Evolutionary conservation across 441 rosid genomes (phyloP).

Genomic region (Pelargonium fulgidum): DNA sequence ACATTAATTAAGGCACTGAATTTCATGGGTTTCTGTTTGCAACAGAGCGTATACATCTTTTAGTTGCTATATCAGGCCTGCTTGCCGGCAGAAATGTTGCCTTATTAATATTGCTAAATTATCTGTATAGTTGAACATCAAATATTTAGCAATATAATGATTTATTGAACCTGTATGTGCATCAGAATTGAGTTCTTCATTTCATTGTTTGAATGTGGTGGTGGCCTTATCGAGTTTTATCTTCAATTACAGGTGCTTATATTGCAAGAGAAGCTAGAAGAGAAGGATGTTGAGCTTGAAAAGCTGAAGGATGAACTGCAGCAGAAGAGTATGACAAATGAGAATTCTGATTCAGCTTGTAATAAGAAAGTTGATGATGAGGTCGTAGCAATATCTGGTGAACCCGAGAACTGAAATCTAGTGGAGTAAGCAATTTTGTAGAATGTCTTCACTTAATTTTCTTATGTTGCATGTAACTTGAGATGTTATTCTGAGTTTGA

Average conservation of each 20-base stretch:
- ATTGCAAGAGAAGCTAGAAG: slow-evolving; percentile 65
- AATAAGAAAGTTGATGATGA: slow-evolving; percentile 20
- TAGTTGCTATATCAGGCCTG: neutral
- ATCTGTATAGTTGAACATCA: neutral
- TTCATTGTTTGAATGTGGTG: neutral
- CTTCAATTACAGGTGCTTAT: slow-evolving; percentile 46
- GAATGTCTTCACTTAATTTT: neutral
- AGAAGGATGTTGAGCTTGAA: slow-evolving; percentile 44
- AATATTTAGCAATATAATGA: neutral
- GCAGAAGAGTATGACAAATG: slow-evolving; percentile 26
- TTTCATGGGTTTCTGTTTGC: too few relatives aligned
- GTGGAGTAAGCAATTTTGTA: neutral
- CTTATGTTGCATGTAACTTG: neutral
- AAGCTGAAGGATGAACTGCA: slow-evolving; percentile 40
- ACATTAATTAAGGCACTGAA: too few relatives aligned
- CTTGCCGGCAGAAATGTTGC: neutral
- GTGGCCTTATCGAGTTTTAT: neutral
- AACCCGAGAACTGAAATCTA: slow-evolving; percentile 20
- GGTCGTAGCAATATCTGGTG: slow-evolving; percentile 2
- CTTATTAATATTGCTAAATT: neutral
- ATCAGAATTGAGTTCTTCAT: neutral
- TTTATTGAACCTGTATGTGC: neutral
- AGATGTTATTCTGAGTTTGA: neutral
- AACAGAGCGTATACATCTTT: too few relatives aligned
- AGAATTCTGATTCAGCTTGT: slow-evolving; percentile 23